Evolutionary conservation across 345 rosid species (phyloP).

Genomic region (Arabis hirsuta): DNA sequence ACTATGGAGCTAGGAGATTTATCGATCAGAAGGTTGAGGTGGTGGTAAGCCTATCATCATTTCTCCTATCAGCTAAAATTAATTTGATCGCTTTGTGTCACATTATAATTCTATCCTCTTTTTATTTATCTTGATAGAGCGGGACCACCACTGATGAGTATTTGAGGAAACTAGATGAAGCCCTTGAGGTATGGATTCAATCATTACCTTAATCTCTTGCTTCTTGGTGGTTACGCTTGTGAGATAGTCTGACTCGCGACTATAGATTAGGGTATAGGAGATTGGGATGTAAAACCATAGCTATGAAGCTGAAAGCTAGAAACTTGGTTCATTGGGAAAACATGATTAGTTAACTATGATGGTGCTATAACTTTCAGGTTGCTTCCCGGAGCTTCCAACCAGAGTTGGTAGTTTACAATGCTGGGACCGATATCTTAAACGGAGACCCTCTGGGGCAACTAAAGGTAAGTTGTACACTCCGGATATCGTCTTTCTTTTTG

Average conservation of each 20-base stretch:
- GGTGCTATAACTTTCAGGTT: slow-evolving; percentile 55
- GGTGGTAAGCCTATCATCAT: slow-evolving; percentile 49
- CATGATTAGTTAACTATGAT: slow-evolving; percentile 20
- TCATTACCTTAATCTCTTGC: slow-evolving; percentile 23
- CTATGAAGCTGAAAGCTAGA: slow-evolving; percentile 6
- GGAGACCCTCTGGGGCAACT: slow-evolving; percentile 93
- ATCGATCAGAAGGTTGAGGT: slow-evolving; percentile 87
- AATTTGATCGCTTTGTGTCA: slow-evolving; percentile 20
- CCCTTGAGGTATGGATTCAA: slow-evolving; percentile 67
- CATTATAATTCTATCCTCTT: slow-evolving; percentile 1
- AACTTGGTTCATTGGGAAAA: background rate
- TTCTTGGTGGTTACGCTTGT: background rate
- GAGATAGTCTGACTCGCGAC: background rate
- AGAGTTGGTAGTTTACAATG: slow-evolving; percentile 84
- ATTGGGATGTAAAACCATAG: background rate
- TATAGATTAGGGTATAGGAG: background rate
- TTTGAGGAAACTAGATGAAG: slow-evolving; percentile 75
- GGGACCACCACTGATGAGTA: slow-evolving; percentile 80
- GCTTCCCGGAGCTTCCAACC: slow-evolving; percentile 69
- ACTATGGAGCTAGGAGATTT: slow-evolving; percentile 70
- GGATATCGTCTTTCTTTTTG: background rate
- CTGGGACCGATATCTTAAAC: slow-evolving; percentile 94
- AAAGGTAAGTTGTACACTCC: slow-evolving; percentile 54
- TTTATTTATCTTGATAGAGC: slow-evolving; percentile 51
- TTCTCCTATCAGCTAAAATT: slow-evolving; percentile 18